Evolutionary conservation across 1,139 yeast genomes (phyloP).

Genomic region (Suhomyces ambrosiae): DNA sequence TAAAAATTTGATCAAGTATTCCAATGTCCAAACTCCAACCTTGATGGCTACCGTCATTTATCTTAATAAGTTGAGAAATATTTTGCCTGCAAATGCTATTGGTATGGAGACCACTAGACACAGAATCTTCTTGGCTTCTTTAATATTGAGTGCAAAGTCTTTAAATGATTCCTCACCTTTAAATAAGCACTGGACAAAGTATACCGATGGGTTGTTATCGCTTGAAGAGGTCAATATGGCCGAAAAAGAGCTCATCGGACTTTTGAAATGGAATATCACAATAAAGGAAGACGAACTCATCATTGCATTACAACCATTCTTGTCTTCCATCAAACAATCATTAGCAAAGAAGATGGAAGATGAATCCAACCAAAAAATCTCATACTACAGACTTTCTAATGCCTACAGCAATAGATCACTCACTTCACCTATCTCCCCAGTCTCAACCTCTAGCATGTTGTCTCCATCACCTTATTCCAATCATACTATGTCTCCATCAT

Average conservation of each 20-base stretch:
- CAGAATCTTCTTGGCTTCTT: constrained; percentile 83
- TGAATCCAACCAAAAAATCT: constrained; percentile 37
- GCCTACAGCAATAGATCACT: constrained; percentile 18
- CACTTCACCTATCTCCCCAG: constrained; percentile 18
- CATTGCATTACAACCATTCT: constrained; percentile 70
- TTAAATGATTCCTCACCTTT: constrained; percentile 92
- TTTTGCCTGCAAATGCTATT: constrained; percentile 83
- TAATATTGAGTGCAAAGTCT: constrained; percentile 86
- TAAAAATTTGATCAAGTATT: constrained; percentile 66
- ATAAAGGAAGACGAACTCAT: constrained; percentile 71
- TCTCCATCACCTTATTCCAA: constrained; percentile 15
- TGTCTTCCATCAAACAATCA: constrained; percentile 62
- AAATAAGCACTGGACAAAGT: constrained; percentile 93
- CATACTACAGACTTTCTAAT: constrained; percentile 44
- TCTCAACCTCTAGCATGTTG: constrained; percentile 17
- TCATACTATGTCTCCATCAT: constrained; percentile 13
- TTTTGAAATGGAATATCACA: constrained; percentile 81
- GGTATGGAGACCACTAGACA: constrained; percentile 96
- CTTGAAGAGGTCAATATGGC: constrained; percentile 85
- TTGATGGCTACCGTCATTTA: constrained; percentile 89
- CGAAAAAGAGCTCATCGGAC: constrained; percentile 80
- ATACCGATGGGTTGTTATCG: constrained; percentile 80
- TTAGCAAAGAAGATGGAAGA: constrained; percentile 29
- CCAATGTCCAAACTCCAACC: constrained; percentile 94
- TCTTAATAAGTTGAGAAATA: constrained; percentile 70